These are phyloP conservation scores for Cyanidioschyzon merolae DNA, from an alignment of 23 red algal species.

Conservation along the genomic window DNA sequence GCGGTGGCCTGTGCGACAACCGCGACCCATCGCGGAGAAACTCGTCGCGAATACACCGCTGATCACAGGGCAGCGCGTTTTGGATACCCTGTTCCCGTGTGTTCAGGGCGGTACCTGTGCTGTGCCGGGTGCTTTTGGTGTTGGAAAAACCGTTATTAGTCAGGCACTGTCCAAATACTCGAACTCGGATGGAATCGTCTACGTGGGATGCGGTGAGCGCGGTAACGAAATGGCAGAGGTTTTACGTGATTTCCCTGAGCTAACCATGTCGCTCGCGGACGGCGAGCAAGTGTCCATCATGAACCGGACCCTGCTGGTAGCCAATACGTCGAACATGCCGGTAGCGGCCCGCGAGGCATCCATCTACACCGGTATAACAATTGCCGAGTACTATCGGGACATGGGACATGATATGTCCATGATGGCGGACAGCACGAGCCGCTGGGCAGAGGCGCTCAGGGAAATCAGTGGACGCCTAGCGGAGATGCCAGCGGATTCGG, in stretches of 20 bases:
- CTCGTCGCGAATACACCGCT: constrained; percentile 71
- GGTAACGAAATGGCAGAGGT: constrained; percentile 99
- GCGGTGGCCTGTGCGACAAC: constrained; percentile 90
- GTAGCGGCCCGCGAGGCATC: constrained; percentile 96
- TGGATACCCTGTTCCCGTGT: constrained; percentile 94
- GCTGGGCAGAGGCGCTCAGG: constrained; percentile 97
- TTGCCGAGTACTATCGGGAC: constrained; percentile 95
- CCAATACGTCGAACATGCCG: constrained; percentile 99
- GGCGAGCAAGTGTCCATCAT: constrained; percentile 86
- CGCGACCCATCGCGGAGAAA: constrained; percentile 87
- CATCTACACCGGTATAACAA: constrained; percentile 98
- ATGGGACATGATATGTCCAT: constrained; percentile 97
- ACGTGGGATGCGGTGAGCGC: constrained; percentile 97
- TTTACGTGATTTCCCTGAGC: constrained; percentile 92
- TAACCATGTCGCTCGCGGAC: constrained; percentile 58
- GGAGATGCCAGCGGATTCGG: constrained; percentile 99
- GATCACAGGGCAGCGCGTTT: constrained; percentile 86
- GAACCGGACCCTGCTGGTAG: constrained; percentile 94
- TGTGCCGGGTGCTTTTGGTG: constrained; percentile 94
- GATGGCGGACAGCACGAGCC: constrained; percentile 97
- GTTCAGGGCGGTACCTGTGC: constrained; percentile 98
- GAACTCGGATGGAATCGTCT: constrained; percentile 97
- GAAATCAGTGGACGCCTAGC: constrained; percentile 98
- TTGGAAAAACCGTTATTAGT: constrained; percentile 97
- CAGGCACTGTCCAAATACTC: constrained; percentile 94